These are phyloP conservation scores for Penicillium sp. DNA, from an alignment of 2,329 filamentous ascomycete species.

Conservation along the genomic window DNA sequence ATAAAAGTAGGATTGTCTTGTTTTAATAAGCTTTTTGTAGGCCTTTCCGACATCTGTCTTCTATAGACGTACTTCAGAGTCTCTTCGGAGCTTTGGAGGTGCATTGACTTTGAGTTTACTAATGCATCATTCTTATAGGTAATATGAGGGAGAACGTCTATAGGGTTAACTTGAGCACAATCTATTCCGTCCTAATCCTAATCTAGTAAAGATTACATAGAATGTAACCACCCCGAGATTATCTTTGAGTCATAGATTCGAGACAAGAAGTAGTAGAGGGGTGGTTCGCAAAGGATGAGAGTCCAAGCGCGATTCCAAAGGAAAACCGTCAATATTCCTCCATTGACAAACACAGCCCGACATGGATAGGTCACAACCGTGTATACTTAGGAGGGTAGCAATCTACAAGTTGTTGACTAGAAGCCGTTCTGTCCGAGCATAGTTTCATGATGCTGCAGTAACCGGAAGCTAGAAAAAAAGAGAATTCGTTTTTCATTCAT, in stretches of 20 bases:
- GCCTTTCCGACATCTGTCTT: too few species aligned
- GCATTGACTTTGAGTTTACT: not conserved
- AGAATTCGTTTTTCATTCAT: constrained; percentile 10
- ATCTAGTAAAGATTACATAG: not conserved
- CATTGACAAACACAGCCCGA: constrained; percentile 46
- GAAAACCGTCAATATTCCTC: constrained; percentile 39
- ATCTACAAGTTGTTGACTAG: not conserved
- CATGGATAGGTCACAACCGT: constrained; percentile 42
- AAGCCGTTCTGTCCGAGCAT: not conserved
- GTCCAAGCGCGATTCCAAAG: constrained; percentile 21
- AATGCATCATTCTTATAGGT: not conserved
- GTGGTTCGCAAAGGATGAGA: constrained; percentile 31
- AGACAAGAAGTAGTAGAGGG: constrained; percentile 22
- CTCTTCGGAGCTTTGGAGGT: not conserved
- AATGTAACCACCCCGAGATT: constrained; percentile 27
- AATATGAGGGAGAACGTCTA: not conserved
- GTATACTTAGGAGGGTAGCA: constrained; percentile 42
- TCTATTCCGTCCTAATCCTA: not conserved
- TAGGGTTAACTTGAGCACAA: not conserved
- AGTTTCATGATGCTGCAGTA: not conserved
- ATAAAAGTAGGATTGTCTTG: not conserved
- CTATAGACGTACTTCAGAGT: too few species aligned
- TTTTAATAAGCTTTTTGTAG: too few species aligned
- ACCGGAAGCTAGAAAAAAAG: not conserved
- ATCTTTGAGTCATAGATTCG: constrained; percentile 14